Evolutionary conservation across 2,329 filamentous ascomycete genomes (phyloP).

Genomic region (Colletotrichum musicola): DNA sequence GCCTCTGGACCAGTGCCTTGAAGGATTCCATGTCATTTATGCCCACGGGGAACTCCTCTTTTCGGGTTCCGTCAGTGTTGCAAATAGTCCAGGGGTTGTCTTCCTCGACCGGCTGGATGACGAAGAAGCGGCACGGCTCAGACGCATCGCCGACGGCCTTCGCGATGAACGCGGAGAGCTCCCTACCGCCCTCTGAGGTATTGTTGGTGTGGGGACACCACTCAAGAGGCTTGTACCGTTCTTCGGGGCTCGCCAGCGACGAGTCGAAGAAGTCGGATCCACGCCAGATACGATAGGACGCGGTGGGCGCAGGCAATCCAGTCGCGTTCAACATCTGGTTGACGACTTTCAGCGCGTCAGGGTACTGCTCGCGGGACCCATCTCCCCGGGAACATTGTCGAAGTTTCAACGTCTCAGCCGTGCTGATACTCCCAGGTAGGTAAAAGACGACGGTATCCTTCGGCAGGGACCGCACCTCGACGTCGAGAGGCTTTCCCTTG

Average conservation of each 20-base stretch:
- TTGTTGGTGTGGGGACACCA: slow-evolving; percentile 7
- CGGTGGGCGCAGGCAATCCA: background rate
- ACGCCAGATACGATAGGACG: slow-evolving; percentile 28
- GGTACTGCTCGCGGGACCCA: slow-evolving; percentile 16
- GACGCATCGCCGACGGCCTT: background rate
- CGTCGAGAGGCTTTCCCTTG: background rate
- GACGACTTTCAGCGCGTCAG: slow-evolving; percentile 15
- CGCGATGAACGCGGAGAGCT: slow-evolving; percentile 30
- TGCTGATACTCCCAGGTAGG: slow-evolving; percentile 20
- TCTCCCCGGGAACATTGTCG: slow-evolving; percentile 13
- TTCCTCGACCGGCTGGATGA: slow-evolving; percentile 31
- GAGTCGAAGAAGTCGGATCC: slow-evolving; percentile 37
- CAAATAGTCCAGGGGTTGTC: background rate
- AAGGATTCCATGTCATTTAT: slow-evolving; percentile 5
- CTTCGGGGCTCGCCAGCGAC: background rate
- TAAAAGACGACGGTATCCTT: slow-evolving; percentile 27
- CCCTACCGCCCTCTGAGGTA: background rate
- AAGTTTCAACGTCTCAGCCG: background rate
- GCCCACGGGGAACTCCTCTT: slow-evolving; percentile 4
- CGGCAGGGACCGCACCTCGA: background rate
- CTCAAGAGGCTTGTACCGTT: background rate
- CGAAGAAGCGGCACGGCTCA: slow-evolving; percentile 33
- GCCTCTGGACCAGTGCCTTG: slow-evolving; percentile 11
- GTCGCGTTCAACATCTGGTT: background rate
- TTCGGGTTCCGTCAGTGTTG: background rate